Percentiles rank a stretch among this genome's conserved stretches.
Conservation (phyloP, 163 green algal genomes). For the Chloromonas sp. region DNA sequence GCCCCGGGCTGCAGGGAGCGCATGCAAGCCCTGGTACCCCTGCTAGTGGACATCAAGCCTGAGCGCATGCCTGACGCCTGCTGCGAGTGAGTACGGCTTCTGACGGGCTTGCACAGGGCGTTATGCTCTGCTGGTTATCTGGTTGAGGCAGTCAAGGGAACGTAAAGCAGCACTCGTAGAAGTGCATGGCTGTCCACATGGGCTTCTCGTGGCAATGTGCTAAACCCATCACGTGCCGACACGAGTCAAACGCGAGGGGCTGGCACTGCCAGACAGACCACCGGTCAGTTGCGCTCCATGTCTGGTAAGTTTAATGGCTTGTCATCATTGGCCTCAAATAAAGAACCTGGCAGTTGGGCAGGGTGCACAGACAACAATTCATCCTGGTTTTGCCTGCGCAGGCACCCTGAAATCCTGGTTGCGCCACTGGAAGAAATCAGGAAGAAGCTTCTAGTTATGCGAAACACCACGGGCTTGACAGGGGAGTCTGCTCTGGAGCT, state of each 20-base stretch:
- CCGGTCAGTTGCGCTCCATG: too few species aligned
- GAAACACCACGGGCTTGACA: neutral
- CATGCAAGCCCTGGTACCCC: neutral
- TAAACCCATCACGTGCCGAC: too few species aligned
- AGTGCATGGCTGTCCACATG: too few species aligned
- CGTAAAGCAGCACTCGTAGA: neutral
- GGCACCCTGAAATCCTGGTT: neutral
- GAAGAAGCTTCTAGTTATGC: neutral
- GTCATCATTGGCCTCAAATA: neutral
- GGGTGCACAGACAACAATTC: too few species aligned
- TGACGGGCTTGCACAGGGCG: too few species aligned
- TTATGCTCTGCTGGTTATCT: too few species aligned
- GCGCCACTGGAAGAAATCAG: neutral
- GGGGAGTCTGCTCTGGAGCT: neutral
- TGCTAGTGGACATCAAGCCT: neutral
- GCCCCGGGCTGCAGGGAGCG: neutral
- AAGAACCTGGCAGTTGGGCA: neutral
- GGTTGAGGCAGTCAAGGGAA: neutral
- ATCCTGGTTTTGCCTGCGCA: neutral
- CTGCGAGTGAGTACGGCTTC: neutral
- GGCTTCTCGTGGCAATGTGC: too few species aligned
- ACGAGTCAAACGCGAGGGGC: too few species aligned
- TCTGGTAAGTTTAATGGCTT: neutral
- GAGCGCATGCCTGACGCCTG: neutral
- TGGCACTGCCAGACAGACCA: too few species aligned